Percentiles rank a stretch among this genome's conserved stretches.
phyloP scores from a whole-genome alignment of 495 filamentous ascomycete genomes.

The Penicillium fimorum region DNA sequence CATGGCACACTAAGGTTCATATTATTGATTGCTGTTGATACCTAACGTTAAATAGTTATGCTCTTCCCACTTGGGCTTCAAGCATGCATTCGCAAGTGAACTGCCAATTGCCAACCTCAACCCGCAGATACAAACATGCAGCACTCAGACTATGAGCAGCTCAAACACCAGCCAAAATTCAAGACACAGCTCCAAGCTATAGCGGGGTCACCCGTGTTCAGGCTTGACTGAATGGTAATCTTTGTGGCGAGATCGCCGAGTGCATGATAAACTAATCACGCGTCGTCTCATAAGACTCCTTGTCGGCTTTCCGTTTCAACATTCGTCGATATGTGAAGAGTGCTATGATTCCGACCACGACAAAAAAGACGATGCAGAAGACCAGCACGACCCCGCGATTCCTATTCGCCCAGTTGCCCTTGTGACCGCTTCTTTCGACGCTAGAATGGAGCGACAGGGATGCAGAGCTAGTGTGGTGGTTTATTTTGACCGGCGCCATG shows the following conservation, averaged over 20 bases:
- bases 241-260: not conserved
- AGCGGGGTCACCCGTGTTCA: not conserved
- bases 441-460: constrained; percentile 19
- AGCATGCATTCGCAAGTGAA: not conserved
- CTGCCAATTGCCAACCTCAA: not conserved
- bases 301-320: constrained; percentile 36
- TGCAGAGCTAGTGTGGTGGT: constrained; percentile 20
- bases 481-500: constrained; percentile 42
- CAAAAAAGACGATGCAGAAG: constrained; percentile 52
- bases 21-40: not conserved
- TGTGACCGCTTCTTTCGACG: constrained; percentile 29
- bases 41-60: not conserved
- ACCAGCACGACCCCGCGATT: constrained; percentile 54
- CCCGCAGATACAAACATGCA: not conserved
- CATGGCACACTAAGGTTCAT: not conserved
- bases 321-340: constrained; percentile 46
- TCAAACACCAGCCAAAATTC: not conserved
- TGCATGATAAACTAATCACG: not conserved
- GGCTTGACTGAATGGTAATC: not conserved
- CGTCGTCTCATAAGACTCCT: constrained; percentile 28
- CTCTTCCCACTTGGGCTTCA: not conserved
- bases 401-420: constrained; percentile 45
- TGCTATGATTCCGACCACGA: constrained; percentile 41
- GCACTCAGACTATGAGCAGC: not conserved
- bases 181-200: not conserved